phyloP scores from a whole-genome alignment of 1,284 basidiomycete genomes.

The Vanrija sp. region DNA sequence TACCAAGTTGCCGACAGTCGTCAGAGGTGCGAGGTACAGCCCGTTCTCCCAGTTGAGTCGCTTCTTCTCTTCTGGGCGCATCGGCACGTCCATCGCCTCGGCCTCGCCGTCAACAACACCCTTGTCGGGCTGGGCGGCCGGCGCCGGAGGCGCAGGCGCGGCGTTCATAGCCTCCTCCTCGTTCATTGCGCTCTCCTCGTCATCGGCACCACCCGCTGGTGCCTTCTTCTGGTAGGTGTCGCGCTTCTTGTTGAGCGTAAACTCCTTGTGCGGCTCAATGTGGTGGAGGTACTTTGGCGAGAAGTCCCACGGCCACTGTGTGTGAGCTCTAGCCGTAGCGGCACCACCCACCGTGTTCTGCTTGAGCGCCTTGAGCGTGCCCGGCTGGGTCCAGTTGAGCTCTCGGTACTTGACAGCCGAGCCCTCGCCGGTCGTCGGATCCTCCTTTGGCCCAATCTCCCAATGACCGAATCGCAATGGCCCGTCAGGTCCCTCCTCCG shows the following conservation, averaged over 20 bases:
- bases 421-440: slow-evolving; percentile 51
- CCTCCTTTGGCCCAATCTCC: slow-evolving; percentile 53
- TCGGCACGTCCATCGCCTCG: slow-evolving; percentile 49
- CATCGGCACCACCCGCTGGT: slow-evolving; percentile 35
- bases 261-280: slow-evolving; percentile 52
- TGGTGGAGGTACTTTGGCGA: slow-evolving; percentile 65
- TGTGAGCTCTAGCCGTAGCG: background rate
- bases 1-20: slow-evolving; percentile 91
- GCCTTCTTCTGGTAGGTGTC: slow-evolving; percentile 6
- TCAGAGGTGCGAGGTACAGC: slow-evolving; percentile 89
- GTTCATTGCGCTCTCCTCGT: slow-evolving; percentile 35
- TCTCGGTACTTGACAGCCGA: slow-evolving; percentile 76
- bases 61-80: slow-evolving; percentile 77
- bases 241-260: slow-evolving; percentile 25
- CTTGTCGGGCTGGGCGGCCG: slow-evolving; percentile 31
- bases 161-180: slow-evolving; percentile 25
- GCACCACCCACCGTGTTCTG: slow-evolving; percentile 60
- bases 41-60: slow-evolving; percentile 80
- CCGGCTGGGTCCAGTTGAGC: slow-evolving; percentile 65
- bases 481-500: slow-evolving; percentile 1
- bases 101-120: slow-evolving; percentile 34
- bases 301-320: slow-evolving; percentile 60
- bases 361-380: slow-evolving; percentile 59
- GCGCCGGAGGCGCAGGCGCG: slow-evolving; percentile 6
- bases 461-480: slow-evolving; percentile 6